Evolutionary conservation across 106 monocot genomes (phyloP).

Genomic region (Dendrobium officinale): DNA sequence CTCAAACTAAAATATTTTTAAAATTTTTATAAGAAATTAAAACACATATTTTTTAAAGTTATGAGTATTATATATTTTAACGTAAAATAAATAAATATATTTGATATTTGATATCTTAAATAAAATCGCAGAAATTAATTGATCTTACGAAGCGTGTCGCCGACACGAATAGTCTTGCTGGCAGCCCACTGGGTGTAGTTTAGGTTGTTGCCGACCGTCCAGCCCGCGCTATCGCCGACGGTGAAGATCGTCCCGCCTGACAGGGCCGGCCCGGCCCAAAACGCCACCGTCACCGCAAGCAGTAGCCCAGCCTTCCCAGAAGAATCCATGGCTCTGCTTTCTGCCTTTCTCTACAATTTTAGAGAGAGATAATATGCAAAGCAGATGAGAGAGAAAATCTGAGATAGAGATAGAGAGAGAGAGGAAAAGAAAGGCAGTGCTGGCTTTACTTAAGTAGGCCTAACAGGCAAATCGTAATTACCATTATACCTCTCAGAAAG

Average conservation of each 20-base stretch:
- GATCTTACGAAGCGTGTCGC: constrained; percentile 39
- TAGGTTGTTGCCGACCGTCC: constrained; percentile 17
- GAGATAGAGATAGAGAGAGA: no score
- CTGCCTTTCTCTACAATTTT: background rate
- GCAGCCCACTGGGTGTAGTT: constrained; percentile 29
- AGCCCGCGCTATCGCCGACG: constrained; percentile 29
- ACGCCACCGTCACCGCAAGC: background rate
- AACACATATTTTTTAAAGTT: no score
- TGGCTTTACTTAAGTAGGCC: no score
- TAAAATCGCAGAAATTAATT: background rate
- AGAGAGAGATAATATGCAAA: no score
- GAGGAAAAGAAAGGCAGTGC: no score
- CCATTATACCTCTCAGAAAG: no score
- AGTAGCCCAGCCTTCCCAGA: background rate
- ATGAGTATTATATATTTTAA: no score
- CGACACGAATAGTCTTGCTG: constrained; percentile 23
- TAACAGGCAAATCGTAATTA: no score
- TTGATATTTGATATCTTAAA: background rate
- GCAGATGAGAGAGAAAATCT: no score
- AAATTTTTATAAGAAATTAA: no score
- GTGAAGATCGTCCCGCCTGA: constrained; percentile 17
- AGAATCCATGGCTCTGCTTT: background rate
- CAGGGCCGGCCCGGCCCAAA: background rate
- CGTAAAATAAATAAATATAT: no score
- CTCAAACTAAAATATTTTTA: no score